A percentile compares a stretch with the other conserved stretches of the same genome.
Conservation (phyloP, 345 rosid species). For the Cardamine resedifolia region DNA sequence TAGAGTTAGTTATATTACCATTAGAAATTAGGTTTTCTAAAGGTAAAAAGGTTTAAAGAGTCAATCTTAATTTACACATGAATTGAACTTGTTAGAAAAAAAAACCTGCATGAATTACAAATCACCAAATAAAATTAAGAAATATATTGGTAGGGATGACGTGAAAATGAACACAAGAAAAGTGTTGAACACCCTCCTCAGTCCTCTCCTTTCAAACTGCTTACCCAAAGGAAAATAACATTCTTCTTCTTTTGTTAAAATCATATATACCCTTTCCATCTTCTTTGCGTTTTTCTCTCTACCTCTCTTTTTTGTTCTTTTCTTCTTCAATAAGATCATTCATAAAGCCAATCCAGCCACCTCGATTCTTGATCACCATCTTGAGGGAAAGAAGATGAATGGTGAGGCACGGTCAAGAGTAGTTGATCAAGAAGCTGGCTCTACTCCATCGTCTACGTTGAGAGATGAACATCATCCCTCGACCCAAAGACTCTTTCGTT, state of each 20-base stretch:
- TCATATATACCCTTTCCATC: slow-evolving; percentile 35
- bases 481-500: slow-evolving; percentile 21
- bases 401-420: slow-evolving; percentile 39
- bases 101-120: slow-evolving; percentile 14
- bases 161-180: slow-evolving; percentile 42
- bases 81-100: background rate
- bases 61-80: background rate
- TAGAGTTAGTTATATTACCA: background rate
- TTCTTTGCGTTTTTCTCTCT: slow-evolving; percentile 43
- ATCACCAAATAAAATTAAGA: slow-evolving; percentile 12
- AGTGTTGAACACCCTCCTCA: slow-evolving; percentile 47
- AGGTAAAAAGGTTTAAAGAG: background rate
- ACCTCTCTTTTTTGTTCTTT: background rate
- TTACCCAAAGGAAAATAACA: slow-evolving; percentile 31
- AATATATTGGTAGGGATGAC: slow-evolving; percentile 20
- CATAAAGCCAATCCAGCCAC: slow-evolving; percentile 7
- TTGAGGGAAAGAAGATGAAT: slow-evolving; percentile 38
- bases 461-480: slow-evolving; percentile 30
- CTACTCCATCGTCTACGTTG: slow-evolving; percentile 32
- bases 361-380: slow-evolving; percentile 29
- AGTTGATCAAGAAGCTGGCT: slow-evolving; percentile 45
- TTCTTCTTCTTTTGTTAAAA: slow-evolving; percentile 13
- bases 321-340: slow-evolving; percentile 7
- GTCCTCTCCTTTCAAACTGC: slow-evolving; percentile 37
- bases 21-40: background rate